Evolutionary conservation across 2,329 filamentous ascomycete species (phyloP), one percentile per base, ranked within the genome.

Genomic region (Samsoniella hepiali): DNA sequence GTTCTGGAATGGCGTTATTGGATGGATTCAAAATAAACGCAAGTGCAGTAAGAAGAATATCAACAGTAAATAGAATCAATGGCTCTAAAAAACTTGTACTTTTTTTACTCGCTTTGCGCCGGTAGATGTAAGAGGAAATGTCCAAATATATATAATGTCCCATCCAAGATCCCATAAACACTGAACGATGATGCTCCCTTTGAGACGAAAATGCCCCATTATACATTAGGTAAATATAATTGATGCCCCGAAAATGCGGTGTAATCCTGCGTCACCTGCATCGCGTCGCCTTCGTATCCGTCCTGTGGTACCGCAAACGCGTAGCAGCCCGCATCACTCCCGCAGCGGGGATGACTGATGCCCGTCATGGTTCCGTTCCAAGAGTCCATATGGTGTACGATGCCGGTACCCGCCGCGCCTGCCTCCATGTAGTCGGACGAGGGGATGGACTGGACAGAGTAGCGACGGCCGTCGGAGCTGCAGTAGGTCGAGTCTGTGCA

Each of bases 141-240:
- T 9, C 22, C 38, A 10, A 9, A 32, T 22, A 32, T 42, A 31
- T 40, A 42, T 13, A 53, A 34, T 22, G 6, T n/a, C 34, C 50
- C n/a, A 22, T 44, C 38, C 42, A 22, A 32, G 9, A 38, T 9
- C 27, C 17, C 15, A 53, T 31, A 15, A 50, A 44, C 34, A 17
- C 34, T 8, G 27, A 17, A 22, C 22, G 22, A 22, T 40, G 11
- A 50, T 40, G 36, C 51, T 55, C 36, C 34, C 22, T 22, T 54
- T 17, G 27, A 42, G 11, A 40, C 4, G 36, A 34, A 38, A 9
- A 22, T 3, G 3, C 13, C 11, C 50, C 15, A 53, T 61, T 54
- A 61, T 42, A 51, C 58, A 61, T 61, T 61, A 61, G 49, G 44
- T 53, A 40, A 7, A 61, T 53, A 53, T 53, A 44, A 10, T 53